phyloP scores from a whole-genome alignment of 495 filamentous ascomycete genomes.

The Xylaria nigripes region DNA sequence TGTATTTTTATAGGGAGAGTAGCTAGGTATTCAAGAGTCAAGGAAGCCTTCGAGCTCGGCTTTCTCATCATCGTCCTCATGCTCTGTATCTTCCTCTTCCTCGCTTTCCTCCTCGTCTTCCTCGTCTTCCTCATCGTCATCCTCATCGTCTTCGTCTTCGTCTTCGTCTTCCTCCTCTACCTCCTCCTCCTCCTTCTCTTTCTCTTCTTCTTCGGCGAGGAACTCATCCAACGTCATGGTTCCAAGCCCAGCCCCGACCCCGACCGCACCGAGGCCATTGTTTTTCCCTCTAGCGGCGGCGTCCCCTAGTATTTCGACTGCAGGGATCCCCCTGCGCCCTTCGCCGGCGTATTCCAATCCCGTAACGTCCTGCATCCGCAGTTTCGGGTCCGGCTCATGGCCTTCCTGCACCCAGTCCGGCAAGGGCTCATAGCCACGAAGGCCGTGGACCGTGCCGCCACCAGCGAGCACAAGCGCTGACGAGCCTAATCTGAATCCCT shows the following conservation, averaged over 20 bases:
- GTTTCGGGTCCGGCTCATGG: constrained; percentile 63
- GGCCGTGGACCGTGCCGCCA: constrained; percentile 58
- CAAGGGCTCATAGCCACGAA: constrained; percentile 67
- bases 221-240: constrained; percentile 82
- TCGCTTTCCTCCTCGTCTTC: constrained; percentile 19
- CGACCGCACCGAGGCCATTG: constrained; percentile 35
- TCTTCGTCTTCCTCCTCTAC: constrained; percentile 43
- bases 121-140: constrained; percentile 36
- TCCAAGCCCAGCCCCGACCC: constrained; percentile 31
- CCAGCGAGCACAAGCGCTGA: constrained; percentile 76
- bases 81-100: constrained; percentile 35
- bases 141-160: constrained; percentile 47
- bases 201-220: constrained; percentile 57
- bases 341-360: constrained; percentile 32
- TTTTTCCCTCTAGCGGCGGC: constrained; percentile 42
- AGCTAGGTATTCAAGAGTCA: constrained; percentile 11
- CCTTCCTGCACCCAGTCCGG: constrained; percentile 80
- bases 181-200: constrained; percentile 33
- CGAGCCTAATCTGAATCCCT: constrained; percentile 69
- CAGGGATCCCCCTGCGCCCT: constrained; percentile 42
- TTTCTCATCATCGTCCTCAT: constrained; percentile 29
- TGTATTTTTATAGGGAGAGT: background rate
- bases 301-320: constrained; percentile 57
- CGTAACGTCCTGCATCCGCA: constrained; percentile 48
- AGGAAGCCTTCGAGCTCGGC: constrained; percentile 28